Conservation (phyloP, 805 yeast species). For the Candida orba region DNA sequence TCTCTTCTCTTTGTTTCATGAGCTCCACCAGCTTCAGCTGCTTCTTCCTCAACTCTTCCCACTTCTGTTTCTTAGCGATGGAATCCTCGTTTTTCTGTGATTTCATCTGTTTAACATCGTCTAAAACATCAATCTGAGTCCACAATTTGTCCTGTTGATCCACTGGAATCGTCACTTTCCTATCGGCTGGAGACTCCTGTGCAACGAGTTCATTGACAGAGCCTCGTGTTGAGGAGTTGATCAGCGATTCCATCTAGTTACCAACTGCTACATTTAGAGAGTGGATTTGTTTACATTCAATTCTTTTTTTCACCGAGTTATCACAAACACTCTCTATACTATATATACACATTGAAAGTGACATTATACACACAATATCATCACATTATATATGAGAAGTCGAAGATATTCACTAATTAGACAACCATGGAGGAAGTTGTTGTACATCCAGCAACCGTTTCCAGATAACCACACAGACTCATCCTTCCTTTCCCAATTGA, state of each 20-base stretch:
- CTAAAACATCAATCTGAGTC: conserved; percentile 82
- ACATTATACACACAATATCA: too few species aligned
- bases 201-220: neutral
- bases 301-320: too few species aligned
- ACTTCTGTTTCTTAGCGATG: neutral
- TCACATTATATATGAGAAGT: too few species aligned
- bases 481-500: conserved; percentile 73
- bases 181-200: neutral
- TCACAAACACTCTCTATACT: too few species aligned
- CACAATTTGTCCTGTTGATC: conserved; percentile 72
- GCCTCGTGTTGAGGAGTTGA: too few species aligned
- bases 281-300: too few species aligned
- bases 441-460: conserved; percentile 79
- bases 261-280: too few species aligned
- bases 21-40: conserved; percentile 8
- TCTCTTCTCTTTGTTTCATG: conserved; percentile 1
- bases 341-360: too few species aligned
- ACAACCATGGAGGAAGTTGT: conserved; percentile 70
- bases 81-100: conserved; percentile 2
- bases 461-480: conserved; percentile 89
- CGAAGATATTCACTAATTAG: neutral
- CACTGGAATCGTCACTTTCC: conserved; percentile 25
- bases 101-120: conserved; percentile 52
- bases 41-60: conserved; percentile 8
- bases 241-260: neutral